phyloP scores from a whole-genome alignment of 2,329 filamentous ascomycete species.

The Rugonectria rugulosa region DNA sequence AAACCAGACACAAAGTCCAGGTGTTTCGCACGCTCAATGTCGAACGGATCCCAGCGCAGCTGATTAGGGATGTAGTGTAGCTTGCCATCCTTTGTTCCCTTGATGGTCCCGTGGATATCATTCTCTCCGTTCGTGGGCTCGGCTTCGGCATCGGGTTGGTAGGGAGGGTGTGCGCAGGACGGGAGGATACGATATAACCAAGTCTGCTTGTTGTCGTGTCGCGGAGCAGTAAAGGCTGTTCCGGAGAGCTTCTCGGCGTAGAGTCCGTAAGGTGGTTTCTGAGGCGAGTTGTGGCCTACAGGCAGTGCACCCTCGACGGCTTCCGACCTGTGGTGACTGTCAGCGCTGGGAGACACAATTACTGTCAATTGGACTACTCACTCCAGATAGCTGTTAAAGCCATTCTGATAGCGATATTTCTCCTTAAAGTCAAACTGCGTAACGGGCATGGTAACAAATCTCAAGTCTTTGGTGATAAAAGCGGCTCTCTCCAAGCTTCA shows the following conservation, averaged over 20 bases:
- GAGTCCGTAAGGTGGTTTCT: conserved; percentile 79
- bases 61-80: conserved; percentile 70
- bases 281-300: conserved; percentile 80
- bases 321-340: conserved; percentile 68
- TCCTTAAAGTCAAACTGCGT: conserved; percentile 58
- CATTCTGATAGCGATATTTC: conserved; percentile 79
- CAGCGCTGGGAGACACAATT: conserved; percentile 1
- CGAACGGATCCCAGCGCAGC: conserved; percentile 83
- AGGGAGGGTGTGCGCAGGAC: conserved; percentile 67
- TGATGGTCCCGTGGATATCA: conserved; percentile 30
- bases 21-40: conserved; percentile 65
- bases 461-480: not conserved
- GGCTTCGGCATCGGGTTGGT: conserved; percentile 52
- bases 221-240: conserved; percentile 74
- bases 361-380: conserved; percentile 53
- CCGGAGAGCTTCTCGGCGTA: conserved; percentile 84
- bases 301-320: conserved; percentile 78
- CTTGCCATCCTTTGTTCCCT: conserved; percentile 30
- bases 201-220: conserved; percentile 73
- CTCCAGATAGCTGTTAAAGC: conserved; percentile 81
- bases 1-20: conserved; percentile 65
- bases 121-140: conserved; percentile 33
- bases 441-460: conserved; percentile 53
- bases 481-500: not conserved
- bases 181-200: conserved; percentile 77